Percentiles rank a stretch among this genome's conserved stretches.
Evolutionary conservation across 345 rosid species (phyloP).

Genomic region (Iberis pinnata): DNA sequence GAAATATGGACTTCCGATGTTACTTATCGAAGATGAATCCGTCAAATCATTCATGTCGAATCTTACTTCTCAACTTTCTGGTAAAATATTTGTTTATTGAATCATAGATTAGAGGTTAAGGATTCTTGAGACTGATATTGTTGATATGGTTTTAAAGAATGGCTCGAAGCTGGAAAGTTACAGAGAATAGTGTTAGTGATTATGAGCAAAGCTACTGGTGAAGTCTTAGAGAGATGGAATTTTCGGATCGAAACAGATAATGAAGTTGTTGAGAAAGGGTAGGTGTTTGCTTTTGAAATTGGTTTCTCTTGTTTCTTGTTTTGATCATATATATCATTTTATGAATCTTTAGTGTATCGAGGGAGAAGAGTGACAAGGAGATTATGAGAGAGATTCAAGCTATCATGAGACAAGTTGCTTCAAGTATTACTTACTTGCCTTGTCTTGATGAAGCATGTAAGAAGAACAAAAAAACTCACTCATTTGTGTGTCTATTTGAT

Average conservation of each 20-base stretch:
- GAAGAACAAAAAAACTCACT: constrained; percentile 18
- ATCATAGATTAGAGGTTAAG: not conserved
- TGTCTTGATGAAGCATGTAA: constrained; percentile 94
- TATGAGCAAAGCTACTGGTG: constrained; percentile 73
- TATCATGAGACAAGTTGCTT: constrained; percentile 90
- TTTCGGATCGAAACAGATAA: constrained; percentile 78
- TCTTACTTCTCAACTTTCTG: constrained; percentile 66
- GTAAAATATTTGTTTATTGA: constrained; percentile 32
- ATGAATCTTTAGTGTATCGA: constrained; percentile 61
- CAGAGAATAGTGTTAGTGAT: constrained; percentile 85
- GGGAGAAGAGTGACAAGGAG: constrained; percentile 94
- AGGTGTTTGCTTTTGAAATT: not conserved
- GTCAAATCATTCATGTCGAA: constrained; percentile 73
- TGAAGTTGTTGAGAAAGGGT: constrained; percentile 87
- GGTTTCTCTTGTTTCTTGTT: constrained; percentile 2
- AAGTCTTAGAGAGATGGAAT: constrained; percentile 93
- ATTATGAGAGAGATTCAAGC: constrained; percentile 97
- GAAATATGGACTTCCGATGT: constrained; percentile 92
- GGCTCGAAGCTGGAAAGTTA: constrained; percentile 85
- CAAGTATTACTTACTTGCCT: constrained; percentile 90
- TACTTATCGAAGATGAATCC: constrained; percentile 81
- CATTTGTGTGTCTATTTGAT: too few relatives aligned
- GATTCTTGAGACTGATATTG: too few relatives aligned
- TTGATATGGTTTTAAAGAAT: constrained; percentile 40
- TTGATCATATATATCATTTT: not conserved